phyloP scores from a whole-genome alignment of 352 stramenopile species.

The Globisporangium ultimum region DNA sequence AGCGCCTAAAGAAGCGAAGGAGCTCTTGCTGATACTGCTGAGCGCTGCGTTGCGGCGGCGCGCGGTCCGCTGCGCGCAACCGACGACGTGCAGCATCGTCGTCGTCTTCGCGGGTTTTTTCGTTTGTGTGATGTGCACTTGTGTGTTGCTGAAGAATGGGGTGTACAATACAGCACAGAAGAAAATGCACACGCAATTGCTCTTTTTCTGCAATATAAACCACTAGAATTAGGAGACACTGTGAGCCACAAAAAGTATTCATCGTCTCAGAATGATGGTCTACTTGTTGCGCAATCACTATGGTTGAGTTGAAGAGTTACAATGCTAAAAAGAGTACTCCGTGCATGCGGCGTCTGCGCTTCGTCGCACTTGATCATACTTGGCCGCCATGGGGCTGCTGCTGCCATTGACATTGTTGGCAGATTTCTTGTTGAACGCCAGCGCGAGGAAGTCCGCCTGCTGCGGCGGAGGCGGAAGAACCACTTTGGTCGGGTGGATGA shows the following conservation, averaged over 20 bases:
- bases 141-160: no score
- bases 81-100: no score
- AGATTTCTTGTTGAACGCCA: constrained; percentile 41
- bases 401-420: not conserved
- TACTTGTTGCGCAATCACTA: constrained; percentile 15
- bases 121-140: no score
- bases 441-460: constrained; percentile 34
- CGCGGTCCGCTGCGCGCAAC: not conserved
- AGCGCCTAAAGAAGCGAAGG: not conserved
- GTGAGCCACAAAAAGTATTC: no score
- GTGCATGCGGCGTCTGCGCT: constrained; percentile 15
- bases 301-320: not conserved
- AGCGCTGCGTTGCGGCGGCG: not conserved
- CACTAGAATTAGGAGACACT: no score
- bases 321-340: constrained; percentile 9
- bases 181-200: no score
- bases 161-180: no score
- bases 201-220: no score
- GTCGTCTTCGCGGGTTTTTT: no score
- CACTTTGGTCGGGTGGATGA: constrained; percentile 11
- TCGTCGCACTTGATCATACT: constrained; percentile 22
- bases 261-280: no score
- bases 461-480: constrained; percentile 8
- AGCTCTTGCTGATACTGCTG: not conserved
- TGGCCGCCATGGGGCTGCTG: not conserved